These are phyloP conservation scores for Flaveria sonorensis DNA, from an alignment of 129 eudicot genomes.

Conservation along the genomic window DNA sequence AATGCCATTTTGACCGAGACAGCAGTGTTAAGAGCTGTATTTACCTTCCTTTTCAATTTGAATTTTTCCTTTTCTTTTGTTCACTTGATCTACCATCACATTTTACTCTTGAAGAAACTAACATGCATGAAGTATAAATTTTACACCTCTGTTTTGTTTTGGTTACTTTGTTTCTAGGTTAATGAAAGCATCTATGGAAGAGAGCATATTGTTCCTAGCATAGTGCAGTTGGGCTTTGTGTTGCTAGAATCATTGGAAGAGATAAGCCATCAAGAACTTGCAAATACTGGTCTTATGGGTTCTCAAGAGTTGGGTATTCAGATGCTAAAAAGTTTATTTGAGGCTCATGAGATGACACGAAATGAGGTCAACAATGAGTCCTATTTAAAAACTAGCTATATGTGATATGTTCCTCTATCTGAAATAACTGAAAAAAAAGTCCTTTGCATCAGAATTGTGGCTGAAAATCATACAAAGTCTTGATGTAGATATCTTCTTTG, in stretches of 20 bases:
- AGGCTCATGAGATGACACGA: slow-evolving; percentile 82
- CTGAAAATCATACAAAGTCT: slow-evolving; percentile 13
- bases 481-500: slow-evolving; percentile 24
- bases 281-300: slow-evolving; percentile 62
- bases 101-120: slow-evolving; percentile 7
- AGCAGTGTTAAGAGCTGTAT: slow-evolving; percentile 71
- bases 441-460: background rate
- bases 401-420: background rate
- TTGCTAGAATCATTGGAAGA: slow-evolving; percentile 65
- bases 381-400: background rate
- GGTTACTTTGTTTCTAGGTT: slow-evolving; percentile 47
- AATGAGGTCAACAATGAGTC: slow-evolving; percentile 53
- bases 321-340: slow-evolving; percentile 67
- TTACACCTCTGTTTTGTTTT: background rate
- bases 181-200: slow-evolving; percentile 69
- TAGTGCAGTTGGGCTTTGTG: slow-evolving; percentile 66
- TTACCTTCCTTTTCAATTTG: background rate
- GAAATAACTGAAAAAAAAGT: background rate
- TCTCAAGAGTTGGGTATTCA: slow-evolving; percentile 69
- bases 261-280: slow-evolving; percentile 42
- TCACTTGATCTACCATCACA: background rate
- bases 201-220: slow-evolving; percentile 80
- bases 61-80: background rate
- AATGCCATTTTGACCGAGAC: slow-evolving; percentile 55
- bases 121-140: background rate